These are phyloP conservation scores for Clavaria fumosa DNA, from an alignment of 768 basidiomycete species.

Conservation along the genomic window DNA sequence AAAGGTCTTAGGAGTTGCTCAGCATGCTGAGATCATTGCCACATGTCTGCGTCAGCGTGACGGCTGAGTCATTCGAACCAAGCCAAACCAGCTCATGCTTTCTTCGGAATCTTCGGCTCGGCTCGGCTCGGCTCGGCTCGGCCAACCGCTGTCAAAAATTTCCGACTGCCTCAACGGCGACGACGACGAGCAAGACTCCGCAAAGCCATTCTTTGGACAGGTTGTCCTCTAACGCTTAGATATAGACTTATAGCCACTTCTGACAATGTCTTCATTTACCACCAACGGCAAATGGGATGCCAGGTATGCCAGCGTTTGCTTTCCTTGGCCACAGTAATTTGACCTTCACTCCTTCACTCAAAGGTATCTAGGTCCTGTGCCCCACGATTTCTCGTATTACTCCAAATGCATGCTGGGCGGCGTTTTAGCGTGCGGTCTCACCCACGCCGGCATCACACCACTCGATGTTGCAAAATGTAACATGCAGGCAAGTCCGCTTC, in stretches of 20 bases:
- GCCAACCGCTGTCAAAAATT: too few species aligned
- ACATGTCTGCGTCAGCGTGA: too few species aligned
- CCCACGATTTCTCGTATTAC: conserved; percentile 65
- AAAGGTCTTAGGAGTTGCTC: too few species aligned
- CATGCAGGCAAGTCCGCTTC: conserved; percentile 54
- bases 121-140: too few species aligned
- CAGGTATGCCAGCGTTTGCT: conserved; percentile 27
- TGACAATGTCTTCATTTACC: conserved; percentile 30
- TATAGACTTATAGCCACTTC: conserved; percentile 16
- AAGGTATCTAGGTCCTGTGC: conserved; percentile 56
- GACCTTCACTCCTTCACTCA: conserved; percentile 3
- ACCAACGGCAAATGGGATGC: conserved; percentile 57
- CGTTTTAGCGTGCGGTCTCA: conserved; percentile 73
- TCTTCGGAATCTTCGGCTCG: too few species aligned
- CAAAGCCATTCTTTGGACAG: conserved; percentile 10
- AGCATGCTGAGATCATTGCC: too few species aligned
- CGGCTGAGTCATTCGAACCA: too few species aligned
- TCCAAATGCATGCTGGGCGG: conserved; percentile 81
- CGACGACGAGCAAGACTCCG: too few species aligned
- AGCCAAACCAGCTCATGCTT: too few species aligned
- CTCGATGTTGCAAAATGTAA: conserved; percentile 85
- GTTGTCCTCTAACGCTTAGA: conserved; percentile 17
- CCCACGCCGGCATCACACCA: conserved; percentile 78
- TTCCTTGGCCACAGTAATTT: conserved; percentile 1
- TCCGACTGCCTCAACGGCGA: too few species aligned